Evolutionary conservation across 2,329 filamentous ascomycete species (phyloP).

Genomic region (Xylariaceae sp.): DNA sequence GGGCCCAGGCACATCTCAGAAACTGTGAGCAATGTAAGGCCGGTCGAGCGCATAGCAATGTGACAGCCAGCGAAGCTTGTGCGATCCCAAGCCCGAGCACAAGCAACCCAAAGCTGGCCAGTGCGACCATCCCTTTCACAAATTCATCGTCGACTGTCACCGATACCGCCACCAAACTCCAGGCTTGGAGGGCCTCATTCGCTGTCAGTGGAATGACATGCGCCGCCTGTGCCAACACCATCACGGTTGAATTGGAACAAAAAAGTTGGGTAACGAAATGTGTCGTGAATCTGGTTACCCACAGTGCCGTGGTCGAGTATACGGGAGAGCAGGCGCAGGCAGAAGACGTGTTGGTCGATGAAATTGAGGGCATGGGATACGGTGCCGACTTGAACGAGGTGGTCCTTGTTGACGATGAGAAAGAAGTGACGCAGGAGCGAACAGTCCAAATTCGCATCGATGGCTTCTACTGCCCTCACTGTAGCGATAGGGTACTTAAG

Average conservation of each 20-base stretch:
- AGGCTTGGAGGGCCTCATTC: constrained; percentile 32
- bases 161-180: constrained; percentile 1
- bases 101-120: constrained; percentile 39
- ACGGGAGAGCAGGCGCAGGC: constrained; percentile 41
- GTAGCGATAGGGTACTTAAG: constrained; percentile 55
- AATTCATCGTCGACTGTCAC: constrained; percentile 12
- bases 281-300: constrained; percentile 61
- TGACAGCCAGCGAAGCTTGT: constrained; percentile 8
- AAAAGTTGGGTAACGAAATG: constrained; percentile 55
- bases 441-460: constrained; percentile 63
- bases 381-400: constrained; percentile 57
- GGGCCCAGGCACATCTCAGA: constrained; percentile 35
- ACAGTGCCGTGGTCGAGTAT: constrained; percentile 62
- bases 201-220: constrained; percentile 72
- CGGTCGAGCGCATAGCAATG: constrained; percentile 13
- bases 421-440: constrained; percentile 36
- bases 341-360: constrained; percentile 46
- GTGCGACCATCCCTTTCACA: constrained; percentile 33
- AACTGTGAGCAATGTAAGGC: constrained; percentile 42
- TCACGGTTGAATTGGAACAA: constrained; percentile 57
- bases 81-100: constrained; percentile 20
- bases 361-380: constrained; percentile 62
- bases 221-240: constrained; percentile 61
- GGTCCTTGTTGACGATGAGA: constrained; percentile 33
- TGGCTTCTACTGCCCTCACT: constrained; percentile 73